Base-by-base conservation (phyloP, 1,139 yeast species). In the Kodamaea arcana region DNA sequence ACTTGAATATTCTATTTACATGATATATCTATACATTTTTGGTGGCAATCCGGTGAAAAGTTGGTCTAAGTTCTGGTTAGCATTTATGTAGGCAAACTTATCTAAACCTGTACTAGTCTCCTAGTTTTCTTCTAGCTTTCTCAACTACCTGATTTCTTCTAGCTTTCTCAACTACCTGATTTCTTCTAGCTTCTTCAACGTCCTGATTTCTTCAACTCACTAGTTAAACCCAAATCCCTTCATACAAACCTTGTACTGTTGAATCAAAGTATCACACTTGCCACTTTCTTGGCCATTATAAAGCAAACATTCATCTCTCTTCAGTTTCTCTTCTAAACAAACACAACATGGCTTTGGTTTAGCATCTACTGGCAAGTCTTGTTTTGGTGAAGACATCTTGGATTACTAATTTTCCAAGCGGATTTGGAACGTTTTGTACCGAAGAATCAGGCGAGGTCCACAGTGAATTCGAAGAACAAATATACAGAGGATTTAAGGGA, bases 321-420 rank as follows among this genome's bases (percentile, higher is more conserved):
- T 58, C 45, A 83, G 74, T 67, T 90, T 92, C 55, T 90, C 94
- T 24, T 82, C 84, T 47, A 82, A 75, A 61, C 98, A 92, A 21
- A 92, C 97, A 53, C 98, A 92, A 62, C 98, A 92, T 42, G 98
- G 97, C 65, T 90, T 92, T 46, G 94, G 94, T 56, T 85, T 83
- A 31, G 56, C 24, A 24, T 31, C 39, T 24, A 32, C 37, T n/a
- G n/a, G n/a, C n/a, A n/a, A n/a, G n/a, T n/a, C n/a, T 33, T 33
- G 34, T 24, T 30, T 28, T 22, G 33, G 27, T 22, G 28, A 22
- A 14, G 38, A 22, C 34, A 30, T 33, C 6, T n/a, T 18, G 22
- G 6, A 18, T 18, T 18, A 18, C 22, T 18, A 18, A 18, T 18
- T 18, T 18, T 18, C 22, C 9, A 18, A n/a, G n/a, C n/a, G n/a